These are phyloP conservation scores for Dillenia turbinata DNA, from an alignment of 164 flowering plant genomes.

Conservation along the genomic window DNA sequence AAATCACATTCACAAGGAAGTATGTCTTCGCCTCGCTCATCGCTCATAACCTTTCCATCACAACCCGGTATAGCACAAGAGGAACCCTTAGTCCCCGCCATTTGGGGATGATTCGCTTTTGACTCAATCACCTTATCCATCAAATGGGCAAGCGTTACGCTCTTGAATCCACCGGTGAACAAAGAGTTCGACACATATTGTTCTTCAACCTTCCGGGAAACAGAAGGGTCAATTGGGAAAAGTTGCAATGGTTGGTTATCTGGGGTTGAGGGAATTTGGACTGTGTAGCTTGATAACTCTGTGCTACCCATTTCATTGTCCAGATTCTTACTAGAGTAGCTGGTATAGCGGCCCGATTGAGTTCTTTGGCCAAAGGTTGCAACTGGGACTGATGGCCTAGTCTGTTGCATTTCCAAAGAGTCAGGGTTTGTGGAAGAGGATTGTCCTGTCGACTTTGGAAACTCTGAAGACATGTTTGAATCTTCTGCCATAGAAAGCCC, in stretches of 20 bases:
- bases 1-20: conserved; percentile 68
- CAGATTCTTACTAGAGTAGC: conserved; percentile 49
- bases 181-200: conserved; percentile 64
- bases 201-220: conserved; percentile 57
- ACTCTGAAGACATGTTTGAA: conserved; percentile 44
- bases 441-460: conserved; percentile 41
- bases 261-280: conserved; percentile 63
- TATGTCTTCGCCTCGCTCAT: conserved; percentile 54
- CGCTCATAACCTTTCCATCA: conserved; percentile 57
- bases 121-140: conserved; percentile 71
- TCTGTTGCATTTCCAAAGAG: conserved; percentile 18
- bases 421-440: conserved; percentile 38
- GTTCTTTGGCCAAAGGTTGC: conserved; percentile 50
- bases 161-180: conserved; percentile 66
- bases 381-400: conserved; percentile 12
- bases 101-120: conserved; percentile 57
- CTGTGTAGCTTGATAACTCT: conserved; percentile 48
- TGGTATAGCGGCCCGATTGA: conserved; percentile 51
- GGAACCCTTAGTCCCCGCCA: conserved; percentile 71
- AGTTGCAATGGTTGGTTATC: conserved; percentile 50
- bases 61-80: conserved; percentile 48
- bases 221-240: conserved; percentile 28
- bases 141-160: conserved; percentile 54
- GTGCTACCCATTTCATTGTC: conserved; percentile 45
- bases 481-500: not conserved